Evolutionary conservation across 1,139 yeast species (phyloP).

Genomic region (Kodamaea arcana): DNA sequence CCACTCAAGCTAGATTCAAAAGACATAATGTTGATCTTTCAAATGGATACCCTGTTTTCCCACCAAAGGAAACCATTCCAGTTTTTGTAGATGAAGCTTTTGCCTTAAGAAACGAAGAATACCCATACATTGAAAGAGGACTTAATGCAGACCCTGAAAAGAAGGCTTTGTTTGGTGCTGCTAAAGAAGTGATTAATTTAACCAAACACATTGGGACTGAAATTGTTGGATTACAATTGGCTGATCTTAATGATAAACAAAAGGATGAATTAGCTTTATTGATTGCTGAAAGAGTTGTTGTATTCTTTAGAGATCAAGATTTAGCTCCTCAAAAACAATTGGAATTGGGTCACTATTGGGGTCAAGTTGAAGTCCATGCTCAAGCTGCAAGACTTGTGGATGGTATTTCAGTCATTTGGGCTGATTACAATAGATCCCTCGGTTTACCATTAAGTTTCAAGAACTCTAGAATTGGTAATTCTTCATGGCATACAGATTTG

Average conservation of each 20-base stretch:
- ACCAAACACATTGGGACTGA: conserved; percentile 55
- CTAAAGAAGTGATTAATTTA: conserved; percentile 42
- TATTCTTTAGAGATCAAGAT: conserved; percentile 45
- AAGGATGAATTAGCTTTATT: conserved; percentile 45
- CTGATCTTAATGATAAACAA: conserved; percentile 46
- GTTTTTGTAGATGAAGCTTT: conserved; percentile 49
- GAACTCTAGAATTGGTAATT: conserved; percentile 8
- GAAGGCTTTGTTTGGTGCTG: conserved; percentile 49
- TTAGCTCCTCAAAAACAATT: conserved; percentile 41
- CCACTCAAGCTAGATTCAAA: conserved; percentile 29
- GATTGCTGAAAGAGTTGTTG: conserved; percentile 48
- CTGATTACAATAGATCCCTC: conserved; percentile 10
- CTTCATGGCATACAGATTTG: conserved; percentile 16
- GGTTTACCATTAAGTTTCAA: conserved; percentile 6
- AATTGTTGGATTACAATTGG: conserved; percentile 49
- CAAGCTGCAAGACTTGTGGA: conserved; percentile 20
- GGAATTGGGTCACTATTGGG: conserved; percentile 42
- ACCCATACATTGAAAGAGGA: conserved; percentile 46
- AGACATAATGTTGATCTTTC: conserved; percentile 37
- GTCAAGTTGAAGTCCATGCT: conserved; percentile 38
- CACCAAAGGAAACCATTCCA: conserved; percentile 35
- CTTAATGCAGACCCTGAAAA: conserved; percentile 50
- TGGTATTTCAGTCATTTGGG: conserved; percentile 16
- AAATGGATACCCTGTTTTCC: conserved; percentile 40
- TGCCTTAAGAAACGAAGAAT: conserved; percentile 39